Percentiles rank a stretch among this genome's conserved stretches.
Evolutionary conservation across 2,329 filamentous ascomycete species (phyloP).

Genomic region (Colletotrichum viniferum): DNA sequence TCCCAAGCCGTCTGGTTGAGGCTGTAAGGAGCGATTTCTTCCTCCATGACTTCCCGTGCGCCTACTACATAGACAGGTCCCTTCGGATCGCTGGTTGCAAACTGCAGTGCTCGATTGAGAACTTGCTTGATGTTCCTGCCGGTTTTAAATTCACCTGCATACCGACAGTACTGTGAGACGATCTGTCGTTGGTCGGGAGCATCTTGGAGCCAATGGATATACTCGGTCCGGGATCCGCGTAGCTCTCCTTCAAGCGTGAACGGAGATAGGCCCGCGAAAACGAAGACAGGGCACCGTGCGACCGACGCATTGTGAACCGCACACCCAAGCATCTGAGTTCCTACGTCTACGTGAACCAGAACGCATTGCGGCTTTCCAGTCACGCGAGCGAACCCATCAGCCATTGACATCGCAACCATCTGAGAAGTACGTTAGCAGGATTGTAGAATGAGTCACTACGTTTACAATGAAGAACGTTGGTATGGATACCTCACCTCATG

Average conservation of each 20-base stretch:
- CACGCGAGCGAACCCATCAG: slow-evolving; percentile 72
- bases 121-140: slow-evolving; percentile 83
- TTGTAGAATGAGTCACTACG: background rate
- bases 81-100: slow-evolving; percentile 73
- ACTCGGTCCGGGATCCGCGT: slow-evolving; percentile 72
- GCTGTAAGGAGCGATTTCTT: slow-evolving; percentile 76
- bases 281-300: slow-evolving; percentile 71
- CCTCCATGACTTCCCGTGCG: slow-evolving; percentile 79
- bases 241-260: slow-evolving; percentile 76
- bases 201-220: slow-evolving; percentile 81
- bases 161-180: slow-evolving; percentile 79
- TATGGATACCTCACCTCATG: slow-evolving; percentile 61
- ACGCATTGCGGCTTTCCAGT: slow-evolving; percentile 73
- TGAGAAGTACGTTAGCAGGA: slow-evolving; percentile 31
- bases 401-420: slow-evolving; percentile 81
- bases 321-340: slow-evolving; percentile 74
- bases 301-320: slow-evolving; percentile 76
- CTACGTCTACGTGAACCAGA: slow-evolving; percentile 76
- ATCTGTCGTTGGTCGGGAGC: slow-evolving; percentile 78
- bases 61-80: slow-evolving; percentile 78
- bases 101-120: slow-evolving; percentile 78
- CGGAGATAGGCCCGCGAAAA: slow-evolving; percentile 74
- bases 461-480: no score
- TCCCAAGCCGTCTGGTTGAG: slow-evolving; percentile 74
- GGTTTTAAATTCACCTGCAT: slow-evolving; percentile 77